Evolutionary conservation across 768 basidiomycete genomes (phyloP), one percentile per base, ranked within the genome.

Genomic region (Pleurotus salmoneostramineus): DNA sequence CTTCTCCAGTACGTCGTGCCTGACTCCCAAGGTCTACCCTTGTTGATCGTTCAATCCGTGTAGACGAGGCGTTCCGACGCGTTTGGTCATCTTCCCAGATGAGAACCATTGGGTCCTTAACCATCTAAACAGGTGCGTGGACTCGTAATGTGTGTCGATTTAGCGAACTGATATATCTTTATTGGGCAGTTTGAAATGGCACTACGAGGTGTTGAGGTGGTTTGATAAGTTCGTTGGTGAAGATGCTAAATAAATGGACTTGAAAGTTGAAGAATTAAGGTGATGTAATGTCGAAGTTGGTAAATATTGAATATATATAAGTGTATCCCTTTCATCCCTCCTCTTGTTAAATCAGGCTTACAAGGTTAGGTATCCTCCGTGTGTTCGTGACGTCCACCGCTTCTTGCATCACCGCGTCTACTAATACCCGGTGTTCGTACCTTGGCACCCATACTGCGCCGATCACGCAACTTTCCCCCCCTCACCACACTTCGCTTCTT

Each of bases 81-180:
- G 93, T 43, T 74, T 94, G 27, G 82, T 95, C 8, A 80, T 93
- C 59, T 95, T 94, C 80, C 91, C 92, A 0, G 84, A 89, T 62
- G 95, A 96, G 72, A 96, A 95, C 62, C 94, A 96, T 67, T 94
- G 94, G 95, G 93, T 93, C 27, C 64, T 91, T 60, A 81, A 90
- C 56, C 88, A 87, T 59, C 87, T 85, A 55, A 92, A 92, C 63
- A 89, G 85, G 85, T 84, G 31, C 33, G 76, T 62, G 34, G 40
- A 57, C 45, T 56, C 27, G 10, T 10, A 8, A 8, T 2, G 10
- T 1, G 8, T 40, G 10, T 40, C 37, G 37, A n/a, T 40, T 2
- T 2, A 10, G 8, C 3, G 37, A 8, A n/a, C 37, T 40, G 37
- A 40, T 40, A 15, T 55, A 43, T 17, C 52, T n/a, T 31, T 21